Evolutionary conservation across 2,329 filamentous ascomycete genomes (phyloP).

Genomic region (Ceratocystis diversiconidia): DNA sequence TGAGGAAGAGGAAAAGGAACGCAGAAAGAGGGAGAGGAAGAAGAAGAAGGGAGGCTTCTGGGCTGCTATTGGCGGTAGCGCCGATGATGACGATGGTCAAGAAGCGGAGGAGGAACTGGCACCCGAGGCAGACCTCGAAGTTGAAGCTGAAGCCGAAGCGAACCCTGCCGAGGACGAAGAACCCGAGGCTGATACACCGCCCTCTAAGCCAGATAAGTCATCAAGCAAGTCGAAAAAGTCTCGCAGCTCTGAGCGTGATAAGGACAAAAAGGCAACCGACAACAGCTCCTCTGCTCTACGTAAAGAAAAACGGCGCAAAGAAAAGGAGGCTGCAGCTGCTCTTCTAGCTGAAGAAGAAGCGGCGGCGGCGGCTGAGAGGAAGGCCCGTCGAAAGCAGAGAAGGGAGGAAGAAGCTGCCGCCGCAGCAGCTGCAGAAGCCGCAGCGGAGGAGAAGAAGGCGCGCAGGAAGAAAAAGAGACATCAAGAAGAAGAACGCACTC

Average conservation of each 20-base stretch:
- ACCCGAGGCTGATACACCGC: constrained; percentile 20
- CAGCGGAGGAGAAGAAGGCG: constrained; percentile 19
- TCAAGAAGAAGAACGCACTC: not conserved
- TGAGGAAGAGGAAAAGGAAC: constrained; percentile 9
- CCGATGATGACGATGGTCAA: constrained; percentile 19
- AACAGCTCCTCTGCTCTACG: constrained; percentile 20
- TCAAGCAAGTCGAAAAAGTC: constrained; percentile 29
- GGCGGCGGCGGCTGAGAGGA: constrained; percentile 12
- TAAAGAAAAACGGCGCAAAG: constrained; percentile 24
- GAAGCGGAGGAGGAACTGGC: constrained; percentile 19
- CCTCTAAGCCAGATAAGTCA: constrained; percentile 11
- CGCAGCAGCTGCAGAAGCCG: not conserved
- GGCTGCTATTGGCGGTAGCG: constrained; percentile 5
- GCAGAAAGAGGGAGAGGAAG: constrained; percentile 24
- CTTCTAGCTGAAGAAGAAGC: constrained; percentile 21
- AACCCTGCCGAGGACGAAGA: constrained; percentile 10
- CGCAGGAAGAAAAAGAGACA: constrained; percentile 14
- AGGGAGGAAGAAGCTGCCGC: constrained; percentile 14
- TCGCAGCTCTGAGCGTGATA: constrained; percentile 6
- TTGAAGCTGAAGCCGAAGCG: constrained; percentile 21
- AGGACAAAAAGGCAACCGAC: constrained; percentile 17
- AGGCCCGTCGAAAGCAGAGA: constrained; percentile 20
- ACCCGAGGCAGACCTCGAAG: constrained; percentile 9
- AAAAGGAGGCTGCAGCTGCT: constrained; percentile 25
- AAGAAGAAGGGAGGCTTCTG: constrained; percentile 20